phyloP scores from a whole-genome alignment of 148 eudicot genomes.

The Rhododendron ferrugineum region DNA sequence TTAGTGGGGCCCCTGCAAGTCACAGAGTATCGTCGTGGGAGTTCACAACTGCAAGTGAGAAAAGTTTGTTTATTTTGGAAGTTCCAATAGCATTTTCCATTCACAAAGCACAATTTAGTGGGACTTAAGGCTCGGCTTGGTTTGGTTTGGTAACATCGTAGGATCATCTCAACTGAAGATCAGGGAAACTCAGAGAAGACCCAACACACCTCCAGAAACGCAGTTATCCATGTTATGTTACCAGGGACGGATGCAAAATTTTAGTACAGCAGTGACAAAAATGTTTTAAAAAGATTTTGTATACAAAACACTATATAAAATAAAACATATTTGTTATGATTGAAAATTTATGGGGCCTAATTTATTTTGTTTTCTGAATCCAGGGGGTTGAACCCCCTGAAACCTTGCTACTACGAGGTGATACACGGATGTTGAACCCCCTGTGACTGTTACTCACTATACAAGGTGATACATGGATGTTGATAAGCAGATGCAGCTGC shows the following conservation, averaged over 20 bases:
- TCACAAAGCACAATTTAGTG: background rate
- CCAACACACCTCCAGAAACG: background rate
- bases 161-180: background rate
- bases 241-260: background rate
- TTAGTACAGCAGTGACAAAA: no score
- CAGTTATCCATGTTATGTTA: background rate
- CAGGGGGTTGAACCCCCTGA: no score
- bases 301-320: background rate
- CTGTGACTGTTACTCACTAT: background rate
- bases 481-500: background rate
- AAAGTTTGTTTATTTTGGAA: background rate
- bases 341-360: background rate
- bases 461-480: background rate
- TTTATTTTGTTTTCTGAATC: background rate
- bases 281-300: no score
- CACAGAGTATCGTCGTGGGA: background rate
- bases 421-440: no score
- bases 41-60: background rate
- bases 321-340: background rate
- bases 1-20: background rate
- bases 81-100: background rate
- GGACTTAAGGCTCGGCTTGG: background rate
- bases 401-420: no score
- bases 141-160: background rate
- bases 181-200: background rate